Base-by-base conservation (phyloP, 768 basidiomycete species). In the Holtermanniella nyarrowii region DNA sequence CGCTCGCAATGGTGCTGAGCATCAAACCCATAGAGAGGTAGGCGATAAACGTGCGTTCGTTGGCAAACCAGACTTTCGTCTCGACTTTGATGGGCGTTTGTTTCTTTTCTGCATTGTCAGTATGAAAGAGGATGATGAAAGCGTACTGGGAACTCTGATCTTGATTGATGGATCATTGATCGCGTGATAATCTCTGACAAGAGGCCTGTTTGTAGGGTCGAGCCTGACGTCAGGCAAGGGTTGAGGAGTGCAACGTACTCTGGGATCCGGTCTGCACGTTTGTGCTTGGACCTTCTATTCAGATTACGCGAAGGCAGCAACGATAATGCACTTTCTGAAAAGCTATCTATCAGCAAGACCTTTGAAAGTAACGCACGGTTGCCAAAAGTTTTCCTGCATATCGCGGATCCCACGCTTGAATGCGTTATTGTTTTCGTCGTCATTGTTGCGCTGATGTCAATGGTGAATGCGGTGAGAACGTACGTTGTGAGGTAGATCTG, bases 41-140 rank as follows among this genome's bases (percentile, higher is more conserved):
- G 0, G 90, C 79, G 26, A 97, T 78, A 86, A 90, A 95, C 1
- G 93, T 75, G 21, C 72, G 58, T 72, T 96, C 90, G 65, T 95
- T 95, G 7, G 90, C 89, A 69, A 96, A 93, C 90, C 91, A 96
- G 44, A 96, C 90, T 65, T 96, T 96, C 20, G 82, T 83, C 68
- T 96, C 90, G 16, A 96, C 88, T 57, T 82, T 85, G 61, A 96
- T 76, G 0, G 68, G 65, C 3, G 66, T 72, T 2, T 52, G 48
- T 5, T 66, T 55, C 48, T 71, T 71, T 37, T 69, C 67, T 69
- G 49, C 22, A 46, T 7, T 42, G 31, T 57, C 21, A 46, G 40
- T 44, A 7, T 44, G 31, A 37, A 44, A 27, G 13, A 27, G 13
- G 21, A 22, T 13, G n/a, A 13, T n/a, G 3, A 13, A n/a, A n/a